Evolutionary conservation across 306 rosid genomes (phyloP), one percentile per base, ranked within the genome.

Genomic region (Styphnolobium japonicum): DNA sequence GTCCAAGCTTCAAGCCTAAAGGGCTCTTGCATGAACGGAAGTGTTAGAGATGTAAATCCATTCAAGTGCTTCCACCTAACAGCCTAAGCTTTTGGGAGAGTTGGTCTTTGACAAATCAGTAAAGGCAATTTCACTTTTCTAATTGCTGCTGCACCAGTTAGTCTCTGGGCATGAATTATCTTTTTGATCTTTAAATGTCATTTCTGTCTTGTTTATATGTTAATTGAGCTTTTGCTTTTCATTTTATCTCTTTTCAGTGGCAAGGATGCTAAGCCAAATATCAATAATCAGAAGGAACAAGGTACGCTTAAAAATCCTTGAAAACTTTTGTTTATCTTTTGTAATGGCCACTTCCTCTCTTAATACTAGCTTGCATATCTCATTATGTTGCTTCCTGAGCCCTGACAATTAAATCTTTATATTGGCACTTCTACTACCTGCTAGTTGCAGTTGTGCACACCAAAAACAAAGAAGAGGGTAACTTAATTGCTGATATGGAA

Each of bases 231-330:
- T 73, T 71, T 73, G 11, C 49, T 63, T 75, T 56, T 70, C 58
- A 1, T 57, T 7, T 71, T 58, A 5, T 80, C 19, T 85, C 56
- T 72, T 79, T 33, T 69, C 36, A 86, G 87, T 81, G 86, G 90
- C 72, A 78, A 75, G 60, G 87, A 81, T 71, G 79, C 73, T 18
- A 84, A 77, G 61, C 8, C 88, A 75, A 67, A 40, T 62, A 57
- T 71, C 53, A 73, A 57, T 53, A 48, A 37, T 69, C 86, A 84
- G 34, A 83, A 79, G 46, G 89, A 75, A 70, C 87, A 71, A 83
- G 94, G 98, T 94, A 82, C 48, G 79, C 72, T 55, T 53, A 15
- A 67, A 33, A 67, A 78, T 79, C 49, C 29, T 45, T 37, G 2
- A 23, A 71, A 43, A 15, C 16, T 7, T 36, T n/a, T 9, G 1